Evolutionary conservation across 2,329 filamentous ascomycete genomes (phyloP), one percentile per base, ranked within the genome.

Genomic region (Fusarium fracticaudum): DNA sequence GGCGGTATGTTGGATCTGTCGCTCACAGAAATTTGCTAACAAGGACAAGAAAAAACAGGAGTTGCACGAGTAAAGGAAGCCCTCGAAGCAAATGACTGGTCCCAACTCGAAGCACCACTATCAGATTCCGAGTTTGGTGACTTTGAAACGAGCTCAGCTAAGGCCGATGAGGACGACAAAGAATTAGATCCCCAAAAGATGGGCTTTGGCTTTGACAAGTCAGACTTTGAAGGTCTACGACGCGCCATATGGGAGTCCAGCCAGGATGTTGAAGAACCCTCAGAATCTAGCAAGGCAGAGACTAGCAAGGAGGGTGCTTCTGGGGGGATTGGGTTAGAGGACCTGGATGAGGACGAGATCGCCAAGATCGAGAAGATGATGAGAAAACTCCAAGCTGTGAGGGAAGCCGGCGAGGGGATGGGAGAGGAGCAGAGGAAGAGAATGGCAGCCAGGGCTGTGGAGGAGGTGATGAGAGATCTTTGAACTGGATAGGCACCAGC

Each of bases 51-150:
- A 80, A 88, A 87, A 67, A 87, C 85, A 38, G 91, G 91, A 22
- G 85, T 92, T 43, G 84, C 87, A 2, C 85, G 91, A 15, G 85
- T 90, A 6, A 84, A 85, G 14, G 90, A 93, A 77, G 91, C 91
- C 1, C 80, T 93, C 20, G 87, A 92, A 77, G 85, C 90, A 22
- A 93, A 92, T 77, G 91, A 92, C 80, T 93, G 91, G 91, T 85
- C 84, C 5, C 81, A 83, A 60, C 72, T 73, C 17, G 76, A 74
- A 14, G 74, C 54, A 12, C 79, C 73, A 22, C 73, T 75, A 33
- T 71, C 72, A 29, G 71, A 76, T 50, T 80, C 78, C 8, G 80
- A 82, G 43, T 80, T 80, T 64, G 78, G 77, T 14, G 78, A 81
- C 26, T 78, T 79, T 11, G 82, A 84, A 64, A 81, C 81, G 2